Conservation (phyloP, 2,329 filamentous ascomycete genomes). For the Xylariaceae sp. region DNA sequence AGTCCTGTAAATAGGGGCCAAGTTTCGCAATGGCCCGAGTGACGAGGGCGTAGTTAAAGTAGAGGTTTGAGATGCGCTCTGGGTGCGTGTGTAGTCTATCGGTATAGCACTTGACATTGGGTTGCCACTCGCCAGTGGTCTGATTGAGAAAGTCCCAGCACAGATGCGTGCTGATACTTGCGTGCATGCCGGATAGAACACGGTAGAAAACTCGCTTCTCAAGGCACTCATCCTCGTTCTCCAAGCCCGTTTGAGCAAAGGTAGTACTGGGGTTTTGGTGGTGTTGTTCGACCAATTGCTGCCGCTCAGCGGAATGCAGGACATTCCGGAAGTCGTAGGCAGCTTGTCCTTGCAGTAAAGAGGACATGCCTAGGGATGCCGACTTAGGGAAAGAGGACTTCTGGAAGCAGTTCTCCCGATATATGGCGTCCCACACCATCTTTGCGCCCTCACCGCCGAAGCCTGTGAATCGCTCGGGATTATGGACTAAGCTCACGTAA, state of each 20-base stretch:
- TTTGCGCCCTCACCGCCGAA: slow-evolving; percentile 80
- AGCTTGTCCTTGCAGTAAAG: slow-evolving; percentile 46
- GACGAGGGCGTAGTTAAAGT: slow-evolving; percentile 98
- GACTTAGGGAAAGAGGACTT: slow-evolving; percentile 60
- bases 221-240: slow-evolving; percentile 85
- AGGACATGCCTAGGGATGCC: slow-evolving; percentile 48
- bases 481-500: slow-evolving; percentile 90
- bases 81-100: slow-evolving; percentile 78
- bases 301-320: slow-evolving; percentile 54
- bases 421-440: slow-evolving; percentile 95
- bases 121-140: slow-evolving; percentile 87
- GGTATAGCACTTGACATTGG: slow-evolving; percentile 86
- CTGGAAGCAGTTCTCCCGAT: slow-evolving; percentile 94
- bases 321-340: slow-evolving; percentile 60
- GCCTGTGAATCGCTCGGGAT: slow-evolving; percentile 93
- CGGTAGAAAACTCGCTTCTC: slow-evolving; percentile 99
- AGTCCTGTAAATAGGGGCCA: slow-evolving; percentile 72
- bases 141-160: slow-evolving; percentile 97
- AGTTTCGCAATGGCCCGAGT: slow-evolving; percentile 89
- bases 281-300: slow-evolving; percentile 59
- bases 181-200: slow-evolving; percentile 95
- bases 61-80: slow-evolving; percentile 92
- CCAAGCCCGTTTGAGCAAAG: slow-evolving; percentile 62
- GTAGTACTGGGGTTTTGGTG: slow-evolving; percentile 52
- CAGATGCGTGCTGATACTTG: slow-evolving; percentile 91